phyloP scores from a whole-genome alignment of 2,329 filamentous ascomycete species.

The Purpureocillium takamizusanense region DNA sequence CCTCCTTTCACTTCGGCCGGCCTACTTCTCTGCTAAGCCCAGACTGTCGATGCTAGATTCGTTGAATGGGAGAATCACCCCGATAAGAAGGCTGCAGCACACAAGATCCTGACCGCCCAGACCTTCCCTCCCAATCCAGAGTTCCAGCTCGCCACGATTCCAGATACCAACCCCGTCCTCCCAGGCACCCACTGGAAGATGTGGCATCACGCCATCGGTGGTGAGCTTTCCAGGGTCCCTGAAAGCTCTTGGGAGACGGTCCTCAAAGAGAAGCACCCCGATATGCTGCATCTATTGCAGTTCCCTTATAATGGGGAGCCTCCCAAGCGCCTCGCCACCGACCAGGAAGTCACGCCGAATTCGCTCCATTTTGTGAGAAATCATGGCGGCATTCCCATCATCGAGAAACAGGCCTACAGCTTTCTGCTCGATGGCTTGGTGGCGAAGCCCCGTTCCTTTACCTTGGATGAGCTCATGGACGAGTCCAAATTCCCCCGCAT shows the following conservation, averaged over 20 bases:
- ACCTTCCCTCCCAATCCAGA: conserved; percentile 33
- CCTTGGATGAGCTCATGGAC: conserved; percentile 50
- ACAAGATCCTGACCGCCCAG: conserved; percentile 32
- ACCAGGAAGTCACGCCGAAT: conserved; percentile 52
- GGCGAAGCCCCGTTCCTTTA: conserved; percentile 45
- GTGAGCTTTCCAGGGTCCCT: conserved; percentile 33
- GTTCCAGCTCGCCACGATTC: conserved; percentile 46
- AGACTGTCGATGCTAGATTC: conserved; percentile 31
- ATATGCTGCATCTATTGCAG: conserved; percentile 53
- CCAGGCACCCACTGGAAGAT: conserved; percentile 47
- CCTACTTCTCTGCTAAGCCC: neutral
- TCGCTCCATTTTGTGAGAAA: conserved; percentile 28
- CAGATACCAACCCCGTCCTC: conserved; percentile 48
- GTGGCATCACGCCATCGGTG: conserved; percentile 42
- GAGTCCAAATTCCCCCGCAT: conserved; percentile 51
- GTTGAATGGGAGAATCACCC: conserved; percentile 64
- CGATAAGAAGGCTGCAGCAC: conserved; percentile 53
- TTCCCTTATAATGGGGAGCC: conserved; percentile 59
- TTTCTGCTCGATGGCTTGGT: conserved; percentile 53
- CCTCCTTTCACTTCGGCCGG: neutral
- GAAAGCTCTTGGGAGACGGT: conserved; percentile 51
- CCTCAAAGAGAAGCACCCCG: conserved; percentile 45
- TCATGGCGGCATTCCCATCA: conserved; percentile 61
- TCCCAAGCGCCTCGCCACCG: conserved; percentile 45
- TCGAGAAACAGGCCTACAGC: conserved; percentile 45